phyloP scores from a whole-genome alignment of 2,329 filamentous ascomycete species.

The Xylaria polymorpha region DNA sequence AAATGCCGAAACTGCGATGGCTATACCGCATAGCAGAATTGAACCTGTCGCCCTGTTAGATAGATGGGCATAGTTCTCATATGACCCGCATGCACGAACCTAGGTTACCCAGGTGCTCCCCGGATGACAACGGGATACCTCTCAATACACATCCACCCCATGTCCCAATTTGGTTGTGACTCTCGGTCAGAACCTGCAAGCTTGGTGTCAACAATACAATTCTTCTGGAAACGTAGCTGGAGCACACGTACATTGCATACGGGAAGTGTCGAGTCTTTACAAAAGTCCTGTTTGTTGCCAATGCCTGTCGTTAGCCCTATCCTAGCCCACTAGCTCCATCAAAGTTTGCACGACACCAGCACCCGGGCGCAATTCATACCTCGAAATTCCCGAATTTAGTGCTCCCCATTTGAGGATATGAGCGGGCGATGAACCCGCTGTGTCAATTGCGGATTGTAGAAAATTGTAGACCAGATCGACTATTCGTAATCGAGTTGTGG shows the following conservation, averaged over 20 bases:
- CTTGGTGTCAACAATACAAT: conserved; percentile 34
- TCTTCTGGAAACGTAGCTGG: not conserved
- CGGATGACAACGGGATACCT: conserved; percentile 78
- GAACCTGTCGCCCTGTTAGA: conserved; percentile 69
- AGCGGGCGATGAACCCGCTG: conserved; percentile 45
- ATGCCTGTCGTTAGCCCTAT: conserved; percentile 40
- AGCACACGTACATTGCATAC: conserved; percentile 79
- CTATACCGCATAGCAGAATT: conserved; percentile 82
- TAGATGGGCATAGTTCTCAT: not conserved
- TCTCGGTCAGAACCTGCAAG: conserved; percentile 70
- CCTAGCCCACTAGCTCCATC: not conserved
- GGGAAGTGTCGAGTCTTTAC: conserved; percentile 83
- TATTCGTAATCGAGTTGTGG: conserved; percentile 33
- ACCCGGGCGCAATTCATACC: conserved; percentile 53
- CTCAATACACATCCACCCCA: conserved; percentile 78
- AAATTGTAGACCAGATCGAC: conserved; percentile 19
- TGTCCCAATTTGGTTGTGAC: conserved; percentile 67
- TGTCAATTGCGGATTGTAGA: conserved; percentile 24
- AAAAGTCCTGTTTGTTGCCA: conserved; percentile 72
- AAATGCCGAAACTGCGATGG: conserved; percentile 74
- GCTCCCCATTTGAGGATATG: conserved; percentile 62
- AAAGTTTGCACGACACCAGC: conserved; percentile 2
- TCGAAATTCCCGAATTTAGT: conserved; percentile 72
- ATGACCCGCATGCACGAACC: conserved; percentile 63
- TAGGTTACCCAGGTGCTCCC: conserved; percentile 80